Conservation (phyloP, 345 rosid genomes). For the Gossypium raimondii region DNA sequence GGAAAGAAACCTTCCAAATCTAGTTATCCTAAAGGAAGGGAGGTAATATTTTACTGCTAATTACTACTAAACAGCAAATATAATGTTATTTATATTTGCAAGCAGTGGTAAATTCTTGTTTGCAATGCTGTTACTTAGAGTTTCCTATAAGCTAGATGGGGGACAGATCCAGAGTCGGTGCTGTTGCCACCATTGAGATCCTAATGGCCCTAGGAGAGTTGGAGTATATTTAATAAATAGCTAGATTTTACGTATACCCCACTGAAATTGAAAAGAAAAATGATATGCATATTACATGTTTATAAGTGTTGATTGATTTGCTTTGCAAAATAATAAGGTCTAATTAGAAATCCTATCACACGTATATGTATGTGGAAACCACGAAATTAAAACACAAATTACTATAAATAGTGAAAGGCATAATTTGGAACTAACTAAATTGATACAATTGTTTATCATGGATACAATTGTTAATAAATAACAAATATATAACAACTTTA, state of each 20-base stretch:
- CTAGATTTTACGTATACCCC: background rate
- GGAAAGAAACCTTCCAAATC: constrained; percentile 82
- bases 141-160: background rate
- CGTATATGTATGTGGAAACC: too few species aligned
- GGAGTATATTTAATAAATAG: background rate
- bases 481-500: too few species aligned
- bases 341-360: background rate
- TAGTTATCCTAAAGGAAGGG: constrained; percentile 47
- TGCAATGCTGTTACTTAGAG: background rate
- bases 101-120: background rate
- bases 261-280: background rate
- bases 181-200: background rate
- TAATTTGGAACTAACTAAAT: too few species aligned
- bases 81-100: background rate
- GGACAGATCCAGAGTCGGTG: background rate
- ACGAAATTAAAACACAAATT: too few species aligned
- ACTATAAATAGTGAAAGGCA: too few species aligned
- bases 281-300: background rate
- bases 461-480: too few species aligned
- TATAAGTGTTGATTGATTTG: background rate
- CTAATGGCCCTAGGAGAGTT: background rate
- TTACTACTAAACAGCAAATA: background rate
- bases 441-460: too few species aligned
- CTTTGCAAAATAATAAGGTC: background rate
- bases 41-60: constrained; percentile 35